These are phyloP conservation scores for cucumber (Cucumis sativus) DNA, from an alignment of 306 rosid genomes.

Conservation along the genomic window Cucumber_9930_V3 NC_026661.2:12475001-12475500, in stretches of 20 bases:
- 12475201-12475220: conserved; percentile 38
- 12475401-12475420: neutral
- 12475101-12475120: conserved; percentile 30
- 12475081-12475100: conserved; percentile 31
- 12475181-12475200: conserved; percentile 34
- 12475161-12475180: conserved; percentile 44
- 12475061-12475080: conserved; percentile 16
- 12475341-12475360: neutral
- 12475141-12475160: conserved; percentile 30
- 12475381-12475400: conserved; percentile 6
- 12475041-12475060: neutral
- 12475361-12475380: neutral
- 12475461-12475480: neutral
- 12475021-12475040: neutral
- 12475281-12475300: conserved; percentile 22
- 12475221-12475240: conserved; percentile 46
- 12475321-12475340: conserved; percentile 30
- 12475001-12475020: neutral
- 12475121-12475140: conserved; percentile 52
- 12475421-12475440: conserved; percentile 37
- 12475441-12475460: conserved; percentile 9
- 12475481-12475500: conserved; percentile 11
- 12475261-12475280: conserved; percentile 14
- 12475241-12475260: conserved; percentile 19
- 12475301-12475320: conserved; percentile 27